phyloP scores from a whole-genome alignment of 164 flowering plant genomes.

The Vitis labrusca region DNA sequence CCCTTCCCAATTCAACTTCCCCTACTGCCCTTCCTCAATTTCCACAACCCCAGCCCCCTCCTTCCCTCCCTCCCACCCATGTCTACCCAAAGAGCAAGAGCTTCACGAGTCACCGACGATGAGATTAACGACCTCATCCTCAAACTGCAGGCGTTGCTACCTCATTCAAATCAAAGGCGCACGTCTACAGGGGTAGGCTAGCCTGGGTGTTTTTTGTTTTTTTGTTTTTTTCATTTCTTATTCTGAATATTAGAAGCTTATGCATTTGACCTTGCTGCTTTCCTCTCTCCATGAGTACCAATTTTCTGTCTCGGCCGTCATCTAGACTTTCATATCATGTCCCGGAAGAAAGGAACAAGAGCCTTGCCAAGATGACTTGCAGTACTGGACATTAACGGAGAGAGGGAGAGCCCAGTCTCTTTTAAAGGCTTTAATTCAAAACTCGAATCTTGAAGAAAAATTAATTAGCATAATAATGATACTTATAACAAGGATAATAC shows the following conservation, averaged over 20 bases:
- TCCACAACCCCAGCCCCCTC: neutral
- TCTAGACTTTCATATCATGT: too few relatives aligned
- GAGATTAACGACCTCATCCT: slow-evolving; percentile 22
- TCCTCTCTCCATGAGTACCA: too few relatives aligned
- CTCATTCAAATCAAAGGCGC: slow-evolving; percentile 18
- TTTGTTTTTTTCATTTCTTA: neutral
- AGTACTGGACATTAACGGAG: too few relatives aligned
- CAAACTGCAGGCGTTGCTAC: slow-evolving; percentile 21
- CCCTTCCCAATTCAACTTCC: slow-evolving; percentile 8
- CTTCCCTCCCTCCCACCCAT: neutral
- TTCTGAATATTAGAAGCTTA: neutral
- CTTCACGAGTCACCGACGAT: slow-evolving; percentile 15
- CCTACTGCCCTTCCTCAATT: neutral
- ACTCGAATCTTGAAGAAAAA: too few relatives aligned
- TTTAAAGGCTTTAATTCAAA: too few relatives aligned
- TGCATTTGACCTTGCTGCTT: too few relatives aligned
- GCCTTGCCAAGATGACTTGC: too few relatives aligned
- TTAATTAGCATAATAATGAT: too few relatives aligned
- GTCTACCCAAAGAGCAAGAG: slow-evolving; percentile 12
- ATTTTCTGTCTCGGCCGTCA: too few relatives aligned
- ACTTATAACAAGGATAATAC: too few relatives aligned
- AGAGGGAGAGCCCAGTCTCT: too few relatives aligned
- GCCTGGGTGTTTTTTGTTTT: neutral
- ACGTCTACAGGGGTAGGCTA: slow-evolving; percentile 5
- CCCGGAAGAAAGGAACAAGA: too few relatives aligned